phyloP scores from a whole-genome alignment of 2,329 filamentous ascomycete genomes.

The Clarireedia sp. region DNA sequence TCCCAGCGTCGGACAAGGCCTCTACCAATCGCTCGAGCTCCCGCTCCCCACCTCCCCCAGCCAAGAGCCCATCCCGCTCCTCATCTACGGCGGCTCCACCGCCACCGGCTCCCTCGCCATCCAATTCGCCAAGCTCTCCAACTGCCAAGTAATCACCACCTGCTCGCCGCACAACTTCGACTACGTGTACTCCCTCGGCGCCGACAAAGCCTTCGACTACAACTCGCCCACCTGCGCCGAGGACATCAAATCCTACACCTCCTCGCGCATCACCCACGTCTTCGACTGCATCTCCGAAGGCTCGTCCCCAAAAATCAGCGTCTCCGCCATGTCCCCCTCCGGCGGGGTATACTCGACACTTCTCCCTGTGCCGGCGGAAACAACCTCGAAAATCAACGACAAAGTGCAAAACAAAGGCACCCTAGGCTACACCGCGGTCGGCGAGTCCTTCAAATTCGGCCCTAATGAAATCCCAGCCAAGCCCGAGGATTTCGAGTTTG shows the following conservation, averaged over 20 bases:
- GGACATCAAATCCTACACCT: constrained; percentile 39
- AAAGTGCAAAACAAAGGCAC: constrained; percentile 25
- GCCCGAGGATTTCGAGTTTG: constrained; percentile 31
- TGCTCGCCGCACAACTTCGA: constrained; percentile 41
- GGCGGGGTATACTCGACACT: constrained; percentile 36
- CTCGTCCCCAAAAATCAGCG: constrained; percentile 30
- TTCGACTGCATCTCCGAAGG: constrained; percentile 43
- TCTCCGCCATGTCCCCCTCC: constrained; percentile 32
- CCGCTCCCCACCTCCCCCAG: constrained; percentile 37
- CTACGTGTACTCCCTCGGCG: constrained; percentile 39
- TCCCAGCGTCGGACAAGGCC: constrained; percentile 39
- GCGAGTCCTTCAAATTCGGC: constrained; percentile 30
- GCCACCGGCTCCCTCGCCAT: constrained; percentile 43
- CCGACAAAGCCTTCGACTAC: constrained; percentile 41
- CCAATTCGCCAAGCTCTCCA: constrained; percentile 39
- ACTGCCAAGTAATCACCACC: constrained; percentile 35
- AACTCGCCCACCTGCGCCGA: constrained; percentile 34
- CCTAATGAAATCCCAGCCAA: constrained; percentile 12
- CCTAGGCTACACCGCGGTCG: constrained; percentile 36
- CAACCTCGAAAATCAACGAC: constrained; percentile 37
- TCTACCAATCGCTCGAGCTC: constrained; percentile 40
- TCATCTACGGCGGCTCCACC: constrained; percentile 44
- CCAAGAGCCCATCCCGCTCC: constrained; percentile 33
- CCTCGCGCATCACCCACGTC: constrained; percentile 36
- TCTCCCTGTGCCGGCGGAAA: constrained; percentile 32